Evolutionary conservation across 2,329 filamentous ascomycete genomes (phyloP).

Genomic region (Catunica adiposa): DNA sequence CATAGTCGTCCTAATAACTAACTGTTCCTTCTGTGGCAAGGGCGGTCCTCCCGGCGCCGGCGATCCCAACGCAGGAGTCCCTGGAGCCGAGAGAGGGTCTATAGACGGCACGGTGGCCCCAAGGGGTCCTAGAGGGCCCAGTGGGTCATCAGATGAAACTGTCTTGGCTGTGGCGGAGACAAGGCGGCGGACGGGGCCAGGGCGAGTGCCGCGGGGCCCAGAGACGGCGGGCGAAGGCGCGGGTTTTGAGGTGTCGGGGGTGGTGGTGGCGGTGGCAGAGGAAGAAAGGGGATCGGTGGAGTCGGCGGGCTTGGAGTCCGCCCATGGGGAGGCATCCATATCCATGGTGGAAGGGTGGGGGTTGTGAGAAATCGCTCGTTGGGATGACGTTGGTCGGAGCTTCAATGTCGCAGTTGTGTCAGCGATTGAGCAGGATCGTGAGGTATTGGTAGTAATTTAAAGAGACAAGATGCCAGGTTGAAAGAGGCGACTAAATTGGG

Average conservation of each 20-base stretch:
- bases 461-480: not conserved
- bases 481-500: not conserved
- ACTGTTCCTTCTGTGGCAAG: conserved; percentile 52
- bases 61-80: conserved; percentile 16
- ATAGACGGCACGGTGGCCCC: conserved; percentile 27
- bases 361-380: not conserved
- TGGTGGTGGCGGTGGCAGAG: conserved; percentile 19
- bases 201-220: conserved; percentile 14
- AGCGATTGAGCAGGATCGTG: too few species aligned
- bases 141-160: conserved; percentile 46
- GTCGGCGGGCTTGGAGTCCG: conserved; percentile 26
- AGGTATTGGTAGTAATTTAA: not conserved
- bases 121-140: conserved; percentile 59
- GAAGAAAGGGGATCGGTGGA: conserved; percentile 8
- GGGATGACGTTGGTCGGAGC: not conserved
- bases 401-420: not conserved
- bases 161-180: conserved; percentile 64
- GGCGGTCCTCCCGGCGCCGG: conserved; percentile 40
- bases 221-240: conserved; percentile 16
- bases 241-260: too few species aligned
- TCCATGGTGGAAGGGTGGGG: conserved; percentile 25
- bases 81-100: not conserved
- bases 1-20: conserved; percentile 43
- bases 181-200: conserved; percentile 38
- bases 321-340: conserved; percentile 38